Conservation (phyloP, 805 yeast species). For the Metschnikowia lochheadii region DNA sequence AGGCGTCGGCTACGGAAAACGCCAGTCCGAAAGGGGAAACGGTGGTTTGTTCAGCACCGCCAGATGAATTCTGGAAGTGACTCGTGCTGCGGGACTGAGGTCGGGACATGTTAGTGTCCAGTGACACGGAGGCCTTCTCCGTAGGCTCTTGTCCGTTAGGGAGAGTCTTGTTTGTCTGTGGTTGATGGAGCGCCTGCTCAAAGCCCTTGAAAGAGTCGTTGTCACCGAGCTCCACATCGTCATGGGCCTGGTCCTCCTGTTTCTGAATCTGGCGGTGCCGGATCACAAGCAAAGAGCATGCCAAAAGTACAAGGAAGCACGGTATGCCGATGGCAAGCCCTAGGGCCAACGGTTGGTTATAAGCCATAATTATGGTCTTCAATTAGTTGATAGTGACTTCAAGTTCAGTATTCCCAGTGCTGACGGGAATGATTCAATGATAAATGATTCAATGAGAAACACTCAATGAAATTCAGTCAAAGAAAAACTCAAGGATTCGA, state of each 20-base stretch:
- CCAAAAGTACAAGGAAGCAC: constrained; percentile 26
- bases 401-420: no score
- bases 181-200: constrained; percentile 34
- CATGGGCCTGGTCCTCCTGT: constrained; percentile 27
- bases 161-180: constrained; percentile 8
- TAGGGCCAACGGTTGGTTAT: constrained; percentile 28
- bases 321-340: constrained; percentile 43
- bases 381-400: no score
- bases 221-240: constrained; percentile 35
- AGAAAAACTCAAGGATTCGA: no score
- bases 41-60: background rate
- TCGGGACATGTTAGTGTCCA: background rate
- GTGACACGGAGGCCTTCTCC: constrained; percentile 2
- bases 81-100: background rate
- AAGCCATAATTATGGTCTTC: constrained; percentile 7
- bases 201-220: constrained; percentile 34
- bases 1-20: background rate
- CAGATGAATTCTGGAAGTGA: background rate
- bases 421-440: no score
- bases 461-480: no score
- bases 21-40: constrained; percentile 1
- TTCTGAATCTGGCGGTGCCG: constrained; percentile 29
- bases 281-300: constrained; percentile 24
- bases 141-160: constrained; percentile 1
- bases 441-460: no score